Evolutionary conservation across 306 rosid species (phyloP).

Genomic region (Sesbania bispinosa): DNA sequence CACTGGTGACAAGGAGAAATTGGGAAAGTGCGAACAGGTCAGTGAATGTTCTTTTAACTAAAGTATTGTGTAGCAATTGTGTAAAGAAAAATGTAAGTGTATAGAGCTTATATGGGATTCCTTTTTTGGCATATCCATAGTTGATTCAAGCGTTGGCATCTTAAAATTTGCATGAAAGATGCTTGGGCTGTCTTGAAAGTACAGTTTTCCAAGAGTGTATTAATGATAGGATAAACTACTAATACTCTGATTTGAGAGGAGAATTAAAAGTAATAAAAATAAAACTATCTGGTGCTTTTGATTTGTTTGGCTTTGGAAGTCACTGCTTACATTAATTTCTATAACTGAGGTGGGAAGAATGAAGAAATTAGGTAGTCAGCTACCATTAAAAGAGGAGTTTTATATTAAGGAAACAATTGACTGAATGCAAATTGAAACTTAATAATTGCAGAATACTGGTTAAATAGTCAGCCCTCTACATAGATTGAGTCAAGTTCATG

Average conservation of each 20-base stretch:
- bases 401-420: neutral
- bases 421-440: constrained; percentile 12
- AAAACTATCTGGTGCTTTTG: neutral
- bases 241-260: neutral
- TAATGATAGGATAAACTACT: constrained; percentile 4
- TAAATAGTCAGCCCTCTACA: neutral
- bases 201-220: neutral
- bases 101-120: constrained; percentile 9
- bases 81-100: neutral
- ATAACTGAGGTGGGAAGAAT: neutral
- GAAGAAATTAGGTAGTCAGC: neutral
- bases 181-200: constrained; percentile 7
- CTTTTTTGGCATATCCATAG: neutral
- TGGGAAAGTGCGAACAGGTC: constrained; percentile 97
- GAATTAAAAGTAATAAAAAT: neutral
- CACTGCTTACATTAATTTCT: neutral
- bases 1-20: constrained; percentile 73
- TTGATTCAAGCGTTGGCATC: constrained; percentile 2
- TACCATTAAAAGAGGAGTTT: neutral
- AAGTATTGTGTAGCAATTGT: constrained; percentile 5
- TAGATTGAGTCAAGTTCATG: neutral
- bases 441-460: neutral
- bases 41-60: constrained; percentile 28
- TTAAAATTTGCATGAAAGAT: constrained; percentile 13
- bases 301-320: constrained; percentile 10